Conservation (phyloP, 768 basidiomycete genomes). For the Agaricus sinodeliciosus region DNA sequence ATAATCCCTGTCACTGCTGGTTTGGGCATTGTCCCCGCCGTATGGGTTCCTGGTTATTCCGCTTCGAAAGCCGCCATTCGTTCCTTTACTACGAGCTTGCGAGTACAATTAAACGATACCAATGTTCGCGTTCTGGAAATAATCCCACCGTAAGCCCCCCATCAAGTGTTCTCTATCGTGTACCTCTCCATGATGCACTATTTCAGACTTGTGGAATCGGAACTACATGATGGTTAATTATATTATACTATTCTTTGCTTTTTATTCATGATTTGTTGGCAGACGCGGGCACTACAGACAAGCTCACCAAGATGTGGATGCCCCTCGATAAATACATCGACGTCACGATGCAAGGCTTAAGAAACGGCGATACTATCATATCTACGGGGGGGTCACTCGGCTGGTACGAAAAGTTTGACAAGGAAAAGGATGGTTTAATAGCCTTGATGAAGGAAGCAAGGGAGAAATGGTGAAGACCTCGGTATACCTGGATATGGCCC, state of each 20-base stretch:
- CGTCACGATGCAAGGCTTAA: slow-evolving; percentile 18
- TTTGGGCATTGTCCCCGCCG: slow-evolving; percentile 34
- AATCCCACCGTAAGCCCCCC: slow-evolving; percentile 39
- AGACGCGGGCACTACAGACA: slow-evolving; percentile 42
- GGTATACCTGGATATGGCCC: no score
- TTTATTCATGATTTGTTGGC: neutral
- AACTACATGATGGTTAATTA: slow-evolving; percentile 45
- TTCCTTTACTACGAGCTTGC: slow-evolving; percentile 38
- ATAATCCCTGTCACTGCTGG: slow-evolving; percentile 43
- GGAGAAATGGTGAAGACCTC: slow-evolving; percentile 5
- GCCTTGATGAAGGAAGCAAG: slow-evolving; percentile 8
- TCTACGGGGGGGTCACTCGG: slow-evolving; percentile 16
- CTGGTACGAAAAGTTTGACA: slow-evolving; percentile 21
- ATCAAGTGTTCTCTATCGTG: neutral
- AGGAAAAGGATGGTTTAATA: slow-evolving; percentile 17
- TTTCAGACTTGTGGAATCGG: slow-evolving; percentile 47
- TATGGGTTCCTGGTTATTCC: slow-evolving; percentile 36
- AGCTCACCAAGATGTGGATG: slow-evolving; percentile 44
- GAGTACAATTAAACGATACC: slow-evolving; percentile 33
- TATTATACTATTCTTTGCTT: neutral
- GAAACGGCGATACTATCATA: slow-evolving; percentile 18
- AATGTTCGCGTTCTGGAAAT: slow-evolving; percentile 49
- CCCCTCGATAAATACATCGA: slow-evolving; percentile 37
- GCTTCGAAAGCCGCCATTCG: slow-evolving; percentile 51
- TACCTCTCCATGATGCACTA: neutral